Conservation (phyloP, 805 yeast genomes). For the Ascoidea rubescens region DNA sequence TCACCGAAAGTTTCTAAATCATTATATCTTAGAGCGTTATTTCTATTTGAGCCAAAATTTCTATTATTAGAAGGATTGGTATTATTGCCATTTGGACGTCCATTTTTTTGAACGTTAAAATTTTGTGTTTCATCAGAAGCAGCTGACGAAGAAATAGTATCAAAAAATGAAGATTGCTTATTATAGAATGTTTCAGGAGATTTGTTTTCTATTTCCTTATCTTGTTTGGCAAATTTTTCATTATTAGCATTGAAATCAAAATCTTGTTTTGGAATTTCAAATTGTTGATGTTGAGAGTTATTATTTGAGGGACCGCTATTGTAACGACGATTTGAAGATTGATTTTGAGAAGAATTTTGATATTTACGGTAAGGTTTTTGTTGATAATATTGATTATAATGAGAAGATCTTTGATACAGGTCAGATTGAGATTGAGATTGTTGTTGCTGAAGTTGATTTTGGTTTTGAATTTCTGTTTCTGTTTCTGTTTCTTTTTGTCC, state of each 20-base stretch:
- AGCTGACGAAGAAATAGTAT: slow-evolving; percentile 61
- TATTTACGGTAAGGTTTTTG: too few relatives aligned
- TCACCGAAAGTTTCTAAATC: slow-evolving; percentile 11
- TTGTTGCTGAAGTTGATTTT: too few relatives aligned
- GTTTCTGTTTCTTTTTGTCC: too few relatives aligned
- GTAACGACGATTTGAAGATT: not conserved
- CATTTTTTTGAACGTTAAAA: slow-evolving; percentile 1
- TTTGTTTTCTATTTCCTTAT: slow-evolving; percentile 2
- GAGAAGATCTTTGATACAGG: too few relatives aligned
- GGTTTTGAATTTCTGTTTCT: not conserved
- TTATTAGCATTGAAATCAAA: slow-evolving; percentile 68
- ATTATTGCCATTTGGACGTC: slow-evolving; percentile 8
- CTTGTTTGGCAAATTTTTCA: slow-evolving; percentile 52
- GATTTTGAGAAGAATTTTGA: too few relatives aligned
- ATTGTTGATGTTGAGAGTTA: slow-evolving; percentile 9
- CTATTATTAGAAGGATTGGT: slow-evolving; percentile 11
- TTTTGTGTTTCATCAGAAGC: slow-evolving; percentile 28
- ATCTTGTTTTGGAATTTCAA: slow-evolving; percentile 37
- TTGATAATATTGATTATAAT: too few relatives aligned
- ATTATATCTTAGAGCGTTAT: slow-evolving; percentile 6
- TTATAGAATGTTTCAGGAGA: slow-evolving; percentile 36
- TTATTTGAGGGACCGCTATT: slow-evolving; percentile 1
- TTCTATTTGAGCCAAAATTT: slow-evolving; percentile 13
- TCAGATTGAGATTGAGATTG: not conserved
- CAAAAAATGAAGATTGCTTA: slow-evolving; percentile 79